Evolutionary conservation across 2,329 filamentous ascomycete genomes (phyloP), one percentile per base, ranked within the genome.

Genomic region (Trichoderma brevicompactum): DNA sequence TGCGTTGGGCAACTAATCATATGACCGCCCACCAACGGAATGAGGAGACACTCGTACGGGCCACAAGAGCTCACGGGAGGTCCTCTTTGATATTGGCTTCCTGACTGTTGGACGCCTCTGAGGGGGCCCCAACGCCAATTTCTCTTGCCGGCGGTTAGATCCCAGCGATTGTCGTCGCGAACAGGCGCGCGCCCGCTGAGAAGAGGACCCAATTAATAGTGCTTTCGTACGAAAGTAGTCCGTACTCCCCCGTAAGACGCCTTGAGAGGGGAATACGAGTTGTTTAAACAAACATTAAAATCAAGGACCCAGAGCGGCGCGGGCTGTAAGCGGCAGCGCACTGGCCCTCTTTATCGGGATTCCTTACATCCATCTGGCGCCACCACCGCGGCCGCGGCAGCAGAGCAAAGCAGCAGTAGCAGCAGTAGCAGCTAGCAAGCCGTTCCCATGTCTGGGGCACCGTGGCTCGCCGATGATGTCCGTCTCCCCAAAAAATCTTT

Each of bases 101-200:
- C 44, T 8, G 28, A 23, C 53, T 52, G 48, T 28, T 44, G 7
- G 15, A 8, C 28, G 48, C 23, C n/a, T 38, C 50, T 40, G 34
- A 12, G 7, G 23, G 43, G 43, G 12, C 17, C n/a, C 53, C 38
- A 56, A 56, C 53, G 40, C 7, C 19, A 0, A 19, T 48, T 17
- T 28, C 23, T 28, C 34, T 49, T 49, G 56, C 56, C 36, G 44
- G 56, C 56, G 44, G 56, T 50, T 60, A 60, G 44, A 60, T 49
- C 56, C 56, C 19, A 32, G 56, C 40, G 56, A 50, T 40, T 19
- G 50, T 49, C 46, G 46, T 49, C 19, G 34, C 44, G 15, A 41
- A 50, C 56, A 41, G 44, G 36, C 56, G 56, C 56, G 56, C 56
- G 56, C 44, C 56, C 56, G 43, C 55, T 40, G 55, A 43, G 56